Evolutionary conservation across 2,329 filamentous ascomycete genomes (phyloP).

Genomic region (Annulohypoxylon truncatum): DNA sequence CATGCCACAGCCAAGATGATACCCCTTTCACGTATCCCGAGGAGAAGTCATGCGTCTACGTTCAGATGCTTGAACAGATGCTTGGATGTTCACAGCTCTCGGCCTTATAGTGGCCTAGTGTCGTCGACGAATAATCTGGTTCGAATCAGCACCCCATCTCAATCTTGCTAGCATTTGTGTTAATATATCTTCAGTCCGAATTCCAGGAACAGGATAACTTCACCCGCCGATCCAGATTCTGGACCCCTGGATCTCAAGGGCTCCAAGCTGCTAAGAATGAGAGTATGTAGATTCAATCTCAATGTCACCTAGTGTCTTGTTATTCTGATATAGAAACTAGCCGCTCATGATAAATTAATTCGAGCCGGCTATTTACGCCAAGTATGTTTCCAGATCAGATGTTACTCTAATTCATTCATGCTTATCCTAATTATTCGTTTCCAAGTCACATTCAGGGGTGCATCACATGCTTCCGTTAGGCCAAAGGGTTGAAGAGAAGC

Average conservation of each 20-base stretch:
- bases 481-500: slow-evolving; percentile 85
- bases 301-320: not conserved
- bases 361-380: slow-evolving; percentile 80
- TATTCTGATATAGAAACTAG: slow-evolving; percentile 53
- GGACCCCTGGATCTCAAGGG: slow-evolving; percentile 77
- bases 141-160: slow-evolving; percentile 1
- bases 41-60: slow-evolving; percentile 21
- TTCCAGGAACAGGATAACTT: slow-evolving; percentile 31
- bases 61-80: slow-evolving; percentile 25
- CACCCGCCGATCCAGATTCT: slow-evolving; percentile 75
- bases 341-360: slow-evolving; percentile 74
- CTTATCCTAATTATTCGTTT: slow-evolving; percentile 18
- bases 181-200: slow-evolving; percentile 29
- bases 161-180: not conserved
- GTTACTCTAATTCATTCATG: not conserved
- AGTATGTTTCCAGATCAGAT: slow-evolving; percentile 55
- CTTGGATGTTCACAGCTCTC: slow-evolving; percentile 11
- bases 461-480: slow-evolving; percentile 94
- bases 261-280: slow-evolving; percentile 68
- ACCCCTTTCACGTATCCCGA: slow-evolving; percentile 32
- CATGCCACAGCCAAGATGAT: slow-evolving; percentile 40
- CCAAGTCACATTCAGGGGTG: slow-evolving; percentile 83
- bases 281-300: slow-evolving; percentile 53
- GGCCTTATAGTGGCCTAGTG: slow-evolving; percentile 17
- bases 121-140: slow-evolving; percentile 28